phyloP scores from a whole-genome alignment of 768 basidiomycete genomes.

The Nevesoporus exiguus region DNA sequence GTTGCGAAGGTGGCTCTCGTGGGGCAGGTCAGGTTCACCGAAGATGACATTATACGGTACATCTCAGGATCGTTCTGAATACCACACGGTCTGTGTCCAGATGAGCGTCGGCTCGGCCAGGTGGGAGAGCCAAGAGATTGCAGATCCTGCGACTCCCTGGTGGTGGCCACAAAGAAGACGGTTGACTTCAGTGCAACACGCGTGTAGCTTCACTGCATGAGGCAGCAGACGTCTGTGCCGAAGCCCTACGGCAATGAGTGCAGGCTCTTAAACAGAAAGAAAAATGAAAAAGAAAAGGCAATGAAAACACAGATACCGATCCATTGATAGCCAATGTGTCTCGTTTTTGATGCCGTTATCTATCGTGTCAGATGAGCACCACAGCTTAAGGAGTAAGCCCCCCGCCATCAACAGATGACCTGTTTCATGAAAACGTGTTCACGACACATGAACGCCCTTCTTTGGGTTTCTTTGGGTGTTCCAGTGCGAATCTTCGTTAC shows the following conservation, averaged over 20 bases:
- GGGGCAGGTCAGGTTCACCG: not conserved
- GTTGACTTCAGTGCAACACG: not conserved
- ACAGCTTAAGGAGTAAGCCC: not conserved
- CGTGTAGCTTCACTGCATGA: not conserved
- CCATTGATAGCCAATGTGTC: not conserved
- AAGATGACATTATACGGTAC: not conserved
- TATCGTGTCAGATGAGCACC: constrained; percentile 9
- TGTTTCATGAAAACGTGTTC: constrained; percentile 13
- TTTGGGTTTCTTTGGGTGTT: not conserved
- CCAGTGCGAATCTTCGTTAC: not conserved
- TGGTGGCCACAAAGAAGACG: not conserved
- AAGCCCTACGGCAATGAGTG: not conserved
- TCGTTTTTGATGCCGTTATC: constrained; percentile 1
- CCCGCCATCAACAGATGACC: constrained; percentile 4
- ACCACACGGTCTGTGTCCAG: not conserved
- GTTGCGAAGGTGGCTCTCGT: not conserved
- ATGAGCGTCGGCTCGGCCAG: not conserved
- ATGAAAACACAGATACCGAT: not conserved
- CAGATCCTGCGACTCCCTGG: not conserved
- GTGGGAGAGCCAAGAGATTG: not conserved
- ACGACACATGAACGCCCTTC: constrained; percentile 12
- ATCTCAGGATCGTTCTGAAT: not conserved
- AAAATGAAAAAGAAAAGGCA: not conserved
- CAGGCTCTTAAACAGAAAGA: not conserved
- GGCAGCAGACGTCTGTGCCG: not conserved